Evolutionary conservation across 108 stramenopile species (phyloP).

Genomic region (Pelagomonas calceolata): DNA sequence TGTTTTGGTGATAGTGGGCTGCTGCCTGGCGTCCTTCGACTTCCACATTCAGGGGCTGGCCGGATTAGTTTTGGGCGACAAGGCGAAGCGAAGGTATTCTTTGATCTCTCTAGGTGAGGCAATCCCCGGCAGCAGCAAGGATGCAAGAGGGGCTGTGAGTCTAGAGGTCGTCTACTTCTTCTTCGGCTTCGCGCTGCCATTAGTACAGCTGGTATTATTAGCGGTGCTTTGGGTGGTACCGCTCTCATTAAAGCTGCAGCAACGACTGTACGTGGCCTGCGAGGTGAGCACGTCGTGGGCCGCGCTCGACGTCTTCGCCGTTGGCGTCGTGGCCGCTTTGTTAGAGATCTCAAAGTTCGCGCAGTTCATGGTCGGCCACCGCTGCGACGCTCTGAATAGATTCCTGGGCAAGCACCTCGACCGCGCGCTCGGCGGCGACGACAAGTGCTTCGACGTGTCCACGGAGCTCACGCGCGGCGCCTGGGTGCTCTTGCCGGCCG

Average conservation of each 20-base stretch:
- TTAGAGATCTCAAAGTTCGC: slow-evolving; percentile 69
- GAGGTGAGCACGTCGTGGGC: slow-evolving; percentile 78
- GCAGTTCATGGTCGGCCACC: slow-evolving; percentile 64
- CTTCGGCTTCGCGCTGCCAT: slow-evolving; percentile 67
- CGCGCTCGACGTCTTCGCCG: slow-evolving; percentile 73
- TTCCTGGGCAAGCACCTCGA: slow-evolving; percentile 39
- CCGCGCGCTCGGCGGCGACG: slow-evolving; percentile 30
- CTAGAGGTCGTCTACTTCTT: slow-evolving; percentile 65
- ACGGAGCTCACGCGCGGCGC: slow-evolving; percentile 46
- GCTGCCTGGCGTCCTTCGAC: slow-evolving; percentile 48
- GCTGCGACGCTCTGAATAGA: slow-evolving; percentile 54
- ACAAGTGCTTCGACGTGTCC: slow-evolving; percentile 63
- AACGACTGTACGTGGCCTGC: slow-evolving; percentile 50
- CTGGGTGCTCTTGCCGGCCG: slow-evolving; percentile 51
- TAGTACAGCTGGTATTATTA: slow-evolving; percentile 49
- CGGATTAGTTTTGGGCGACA: slow-evolving; percentile 57
- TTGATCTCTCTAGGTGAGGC: slow-evolving; percentile 57
- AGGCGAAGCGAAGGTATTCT: slow-evolving; percentile 40
- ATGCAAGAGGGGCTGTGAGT: not conserved
- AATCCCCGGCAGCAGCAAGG: slow-evolving; percentile 32
- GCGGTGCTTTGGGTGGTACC: slow-evolving; percentile 54
- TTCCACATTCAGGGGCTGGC: slow-evolving; percentile 76
- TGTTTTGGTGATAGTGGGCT: slow-evolving; percentile 26
- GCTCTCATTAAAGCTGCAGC: slow-evolving; percentile 43
- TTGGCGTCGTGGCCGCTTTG: slow-evolving; percentile 60